Base-by-base conservation (phyloP, 2,329 filamentous ascomycete species). In the Colletotrichum abscissum region DNA sequence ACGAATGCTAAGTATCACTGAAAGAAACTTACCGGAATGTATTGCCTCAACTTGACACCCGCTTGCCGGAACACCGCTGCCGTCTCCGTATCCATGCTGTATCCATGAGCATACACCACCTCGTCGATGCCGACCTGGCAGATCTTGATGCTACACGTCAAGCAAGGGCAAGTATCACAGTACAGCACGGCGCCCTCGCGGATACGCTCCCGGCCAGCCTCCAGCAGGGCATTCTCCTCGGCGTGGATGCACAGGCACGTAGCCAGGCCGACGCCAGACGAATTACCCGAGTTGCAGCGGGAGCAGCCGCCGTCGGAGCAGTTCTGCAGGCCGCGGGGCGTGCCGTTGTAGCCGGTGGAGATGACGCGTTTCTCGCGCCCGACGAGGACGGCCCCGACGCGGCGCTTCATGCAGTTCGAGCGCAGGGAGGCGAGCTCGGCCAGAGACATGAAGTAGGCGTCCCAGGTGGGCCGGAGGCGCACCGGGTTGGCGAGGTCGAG, bases 91-190 rank as follows among this genome's bases (percentile, higher is more conserved):
- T 99, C 97, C 93, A 99, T 98, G 81, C 96, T 96, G 81, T 99
- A 99, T 30, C 93, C 92, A 80, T 97, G 93, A 76, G 92, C 95
- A 79, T 98, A 99, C 16, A 99, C 95, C 16, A 99, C 97, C 86
- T 99, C 97, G 55, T 90, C 91, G 76, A 99, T 98, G 22, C 97
- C 97, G 8, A 98, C 95, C 85, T 99, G 97, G 26, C 95, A 94
- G 79, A 99, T 98, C 86, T 99, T 99, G 86, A 99, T 97, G 79
- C 95, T 98, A 83, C 97, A 99, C 2, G 97, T 99, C 82, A 99
- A 86, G 81, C 97, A 99, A 4, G 97, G 97, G 82, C 97, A 99
- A 77, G 95, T 98, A 81, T 98, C 94, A 83, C 95, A 98, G 84
- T 98, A 99, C 30, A 99, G 86, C 63, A 95, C 93, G 49, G 94